Conservation (phyloP, 2,329 filamentous ascomycete genomes). For the Clarireedia sp. region DNA sequence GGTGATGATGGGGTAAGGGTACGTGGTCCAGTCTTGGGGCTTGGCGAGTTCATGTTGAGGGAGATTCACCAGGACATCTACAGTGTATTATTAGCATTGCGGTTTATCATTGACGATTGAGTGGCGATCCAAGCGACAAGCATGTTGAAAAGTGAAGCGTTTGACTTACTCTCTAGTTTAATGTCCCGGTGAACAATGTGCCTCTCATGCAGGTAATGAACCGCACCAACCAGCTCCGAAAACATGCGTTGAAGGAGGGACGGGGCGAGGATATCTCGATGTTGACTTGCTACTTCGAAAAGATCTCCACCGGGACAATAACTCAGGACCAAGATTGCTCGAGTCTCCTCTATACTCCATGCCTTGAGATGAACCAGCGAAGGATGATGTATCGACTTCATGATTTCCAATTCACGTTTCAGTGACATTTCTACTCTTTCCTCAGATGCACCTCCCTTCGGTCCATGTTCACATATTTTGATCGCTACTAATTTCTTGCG, state of each 20-base stretch:
- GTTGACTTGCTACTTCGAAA: slow-evolving; percentile 79
- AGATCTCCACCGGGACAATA: slow-evolving; percentile 93
- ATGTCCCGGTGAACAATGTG: slow-evolving; percentile 94
- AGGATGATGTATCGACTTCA: slow-evolving; percentile 80
- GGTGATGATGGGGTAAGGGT: slow-evolving; percentile 77
- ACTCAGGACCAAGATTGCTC: slow-evolving; percentile 77
- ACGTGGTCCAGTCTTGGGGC: slow-evolving; percentile 59
- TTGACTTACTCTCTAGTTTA: slow-evolving; percentile 83
- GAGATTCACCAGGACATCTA: slow-evolving; percentile 88
- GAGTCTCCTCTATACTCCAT: slow-evolving; percentile 75
- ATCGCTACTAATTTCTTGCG: slow-evolving; percentile 84
- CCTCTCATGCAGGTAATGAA: slow-evolving; percentile 75
- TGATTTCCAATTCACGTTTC: slow-evolving; percentile 90
- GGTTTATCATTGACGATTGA: not conserved
- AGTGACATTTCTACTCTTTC: slow-evolving; percentile 88
- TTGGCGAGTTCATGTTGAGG: slow-evolving; percentile 59
- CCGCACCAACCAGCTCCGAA: slow-evolving; percentile 76
- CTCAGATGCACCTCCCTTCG: slow-evolving; percentile 85
- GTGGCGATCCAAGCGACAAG: not conserved
- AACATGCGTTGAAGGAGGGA: slow-evolving; percentile 76
- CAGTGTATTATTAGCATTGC: not conserved
- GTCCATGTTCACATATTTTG: slow-evolving; percentile 92
- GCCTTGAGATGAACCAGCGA: slow-evolving; percentile 87
- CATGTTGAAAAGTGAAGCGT: not conserved
- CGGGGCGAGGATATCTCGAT: slow-evolving; percentile 59